Conservation (phyloP, 441 rosid species). For the Brassica hybrid region DNA sequence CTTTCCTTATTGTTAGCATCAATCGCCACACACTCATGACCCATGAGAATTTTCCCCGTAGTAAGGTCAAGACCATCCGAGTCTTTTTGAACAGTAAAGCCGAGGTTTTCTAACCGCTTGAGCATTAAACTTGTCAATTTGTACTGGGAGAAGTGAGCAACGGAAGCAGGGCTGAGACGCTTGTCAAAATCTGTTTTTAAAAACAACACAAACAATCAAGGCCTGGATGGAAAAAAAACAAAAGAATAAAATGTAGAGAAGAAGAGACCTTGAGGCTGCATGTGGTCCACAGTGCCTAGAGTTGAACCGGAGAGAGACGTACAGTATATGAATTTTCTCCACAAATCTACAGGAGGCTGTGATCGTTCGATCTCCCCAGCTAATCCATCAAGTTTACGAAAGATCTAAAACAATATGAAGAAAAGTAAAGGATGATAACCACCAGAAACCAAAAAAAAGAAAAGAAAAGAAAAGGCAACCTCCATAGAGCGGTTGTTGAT, state of each 20-base stretch:
- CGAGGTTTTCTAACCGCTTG: constrained; percentile 65
- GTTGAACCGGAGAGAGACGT: constrained; percentile 85
- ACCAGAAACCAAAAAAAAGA: neutral
- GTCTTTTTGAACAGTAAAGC: constrained; percentile 49
- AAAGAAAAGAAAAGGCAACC: constrained; percentile 46
- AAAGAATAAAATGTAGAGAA: neutral
- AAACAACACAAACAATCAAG: constrained; percentile 8
- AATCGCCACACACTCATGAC: constrained; percentile 78
- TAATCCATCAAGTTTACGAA: constrained; percentile 79
- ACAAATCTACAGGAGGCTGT: constrained; percentile 85
- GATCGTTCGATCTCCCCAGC: constrained; percentile 84
- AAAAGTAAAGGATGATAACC: neutral
- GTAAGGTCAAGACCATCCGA: constrained; percentile 34
- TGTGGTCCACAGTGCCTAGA: constrained; percentile 94
- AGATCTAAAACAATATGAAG: constrained; percentile 54
- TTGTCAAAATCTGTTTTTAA: constrained; percentile 73
- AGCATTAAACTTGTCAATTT: constrained; percentile 66
- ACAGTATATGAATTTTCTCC: constrained; percentile 96
- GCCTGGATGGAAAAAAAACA: neutral
- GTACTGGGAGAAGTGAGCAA: constrained; percentile 93
- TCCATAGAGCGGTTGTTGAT: constrained; percentile 98
- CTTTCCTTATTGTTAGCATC: constrained; percentile 46
- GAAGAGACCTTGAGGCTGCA: constrained; percentile 90
- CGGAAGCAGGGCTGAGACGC: constrained; percentile 81
- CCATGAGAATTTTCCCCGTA: constrained; percentile 70